phyloP scores from a whole-genome alignment of 805 yeast genomes.

The Saccharomycopsis amapae region DNA sequence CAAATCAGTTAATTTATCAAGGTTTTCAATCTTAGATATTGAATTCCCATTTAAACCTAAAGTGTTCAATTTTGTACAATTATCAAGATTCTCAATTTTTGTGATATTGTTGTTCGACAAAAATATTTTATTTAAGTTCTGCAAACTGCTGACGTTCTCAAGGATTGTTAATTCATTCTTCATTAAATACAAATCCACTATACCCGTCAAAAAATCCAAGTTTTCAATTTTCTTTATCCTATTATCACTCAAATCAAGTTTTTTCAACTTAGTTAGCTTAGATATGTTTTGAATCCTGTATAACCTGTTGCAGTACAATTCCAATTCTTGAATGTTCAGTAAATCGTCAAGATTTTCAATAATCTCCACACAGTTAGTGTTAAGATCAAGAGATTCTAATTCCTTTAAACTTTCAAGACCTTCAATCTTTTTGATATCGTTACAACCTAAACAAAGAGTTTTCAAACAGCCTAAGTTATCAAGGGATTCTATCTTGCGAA shows the following conservation, averaged over 20 bases:
- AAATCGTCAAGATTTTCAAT: conserved; percentile 3
- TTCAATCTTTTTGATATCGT: background rate
- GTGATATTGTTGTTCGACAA: conserved; percentile 10
- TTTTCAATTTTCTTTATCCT: conserved; percentile 11
- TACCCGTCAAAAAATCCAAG: background rate
- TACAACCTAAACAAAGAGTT: conserved; percentile 5
- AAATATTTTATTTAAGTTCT: conserved; percentile 5
- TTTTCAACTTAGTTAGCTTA: too few relatives aligned
- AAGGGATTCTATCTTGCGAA: background rate
- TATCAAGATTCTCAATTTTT: conserved; percentile 1
- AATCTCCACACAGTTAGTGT: conserved; percentile 3
- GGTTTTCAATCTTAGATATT: too few relatives aligned
- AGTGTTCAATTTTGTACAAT: conserved; percentile 6
- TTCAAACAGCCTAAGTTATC: conserved; percentile 5
- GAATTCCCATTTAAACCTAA: too few relatives aligned
- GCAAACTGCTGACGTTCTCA: too few relatives aligned
- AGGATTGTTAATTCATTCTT: too few relatives aligned
- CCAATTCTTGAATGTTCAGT: background rate
- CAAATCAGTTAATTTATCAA: background rate
- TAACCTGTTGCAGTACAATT: conserved; percentile 11
- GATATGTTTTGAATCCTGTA: too few relatives aligned
- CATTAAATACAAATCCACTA: too few relatives aligned
- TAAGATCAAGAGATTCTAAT: conserved; percentile 2
- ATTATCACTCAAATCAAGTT: too few relatives aligned
- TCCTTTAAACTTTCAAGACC: conserved; percentile 1